Percentiles rank a stretch among this genome's conserved stretches.
phyloP scores from a whole-genome alignment of 148 eudicot genomes.

The Rhododendron kiyosumense region DNA sequence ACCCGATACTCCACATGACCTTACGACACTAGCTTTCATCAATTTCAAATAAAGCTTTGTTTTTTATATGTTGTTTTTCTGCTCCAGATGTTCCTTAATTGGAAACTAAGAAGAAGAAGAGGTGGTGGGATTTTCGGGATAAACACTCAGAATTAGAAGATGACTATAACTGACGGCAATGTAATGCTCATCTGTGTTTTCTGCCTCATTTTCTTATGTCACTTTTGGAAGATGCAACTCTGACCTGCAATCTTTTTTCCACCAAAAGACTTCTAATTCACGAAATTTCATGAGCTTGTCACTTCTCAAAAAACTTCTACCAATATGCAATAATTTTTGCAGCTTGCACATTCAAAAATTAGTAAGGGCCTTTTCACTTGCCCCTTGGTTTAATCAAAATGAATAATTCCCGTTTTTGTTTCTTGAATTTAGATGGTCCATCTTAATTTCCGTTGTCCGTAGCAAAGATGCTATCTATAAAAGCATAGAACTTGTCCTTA shows the following conservation, averaged over 20 bases:
- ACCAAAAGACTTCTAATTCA: background rate
- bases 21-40: background rate
- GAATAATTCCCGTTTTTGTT: background rate
- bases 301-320: background rate
- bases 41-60: background rate
- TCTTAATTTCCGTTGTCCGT: background rate
- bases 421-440: background rate
- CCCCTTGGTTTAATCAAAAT: background rate
- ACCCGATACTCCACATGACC: background rate
- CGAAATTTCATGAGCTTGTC: background rate
- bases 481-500: background rate
- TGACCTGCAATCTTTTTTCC: background rate
- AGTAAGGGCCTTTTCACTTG: background rate
- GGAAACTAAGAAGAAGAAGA: slow-evolving; percentile 16
- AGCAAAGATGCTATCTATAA: background rate
- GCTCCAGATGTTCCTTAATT: slow-evolving; percentile 22
- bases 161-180: slow-evolving; percentile 7
- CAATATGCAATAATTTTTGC: background rate
- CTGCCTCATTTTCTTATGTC: background rate
- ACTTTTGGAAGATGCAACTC: background rate
- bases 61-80: background rate
- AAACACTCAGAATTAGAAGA: slow-evolving; percentile 1
- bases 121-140: slow-evolving; percentile 1
- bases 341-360: background rate
- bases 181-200: slow-evolving; percentile 1